Evolutionary conservation across 108 stramenopile genomes (phyloP).

Genomic region (Pseudonitzschia delicatissima): DNA sequence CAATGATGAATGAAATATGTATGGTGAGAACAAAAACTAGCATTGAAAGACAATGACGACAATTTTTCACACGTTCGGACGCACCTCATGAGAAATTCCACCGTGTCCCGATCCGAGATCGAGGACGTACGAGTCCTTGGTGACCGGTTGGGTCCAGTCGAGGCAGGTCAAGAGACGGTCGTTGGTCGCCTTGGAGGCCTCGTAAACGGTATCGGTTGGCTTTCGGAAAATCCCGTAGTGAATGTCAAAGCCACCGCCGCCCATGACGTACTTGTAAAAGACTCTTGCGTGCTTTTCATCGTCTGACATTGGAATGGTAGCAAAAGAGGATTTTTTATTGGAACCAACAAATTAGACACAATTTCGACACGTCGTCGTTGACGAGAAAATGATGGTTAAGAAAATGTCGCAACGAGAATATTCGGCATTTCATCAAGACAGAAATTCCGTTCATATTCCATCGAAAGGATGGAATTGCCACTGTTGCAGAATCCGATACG

Average conservation of each 20-base stretch:
- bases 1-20: not conserved
- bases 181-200: conserved; percentile 35
- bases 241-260: conserved; percentile 40
- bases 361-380: not conserved
- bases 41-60: not conserved
- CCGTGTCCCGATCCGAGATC: conserved; percentile 53
- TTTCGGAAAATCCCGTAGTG: conserved; percentile 36
- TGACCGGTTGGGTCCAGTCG: conserved; percentile 34
- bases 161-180: conserved; percentile 31
- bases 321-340: not conserved
- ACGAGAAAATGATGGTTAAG: not conserved
- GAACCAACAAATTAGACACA: too few relatives aligned
- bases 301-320: conserved; percentile 7
- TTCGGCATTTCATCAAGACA: not conserved
- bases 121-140: conserved; percentile 30
- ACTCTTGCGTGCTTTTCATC: conserved; percentile 36
- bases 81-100: conserved; percentile 35
- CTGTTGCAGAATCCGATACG: not conserved
- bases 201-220: conserved; percentile 33
- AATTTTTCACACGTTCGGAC: not conserved
- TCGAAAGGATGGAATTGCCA: not conserved
- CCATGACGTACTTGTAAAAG: conserved; percentile 41
- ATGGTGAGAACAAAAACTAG: not conserved
- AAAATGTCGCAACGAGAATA: not conserved
- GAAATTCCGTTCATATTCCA: too few relatives aligned